Base-by-base conservation (phyloP, 164 flowering plant genomes). In the Piper betle region DNA sequence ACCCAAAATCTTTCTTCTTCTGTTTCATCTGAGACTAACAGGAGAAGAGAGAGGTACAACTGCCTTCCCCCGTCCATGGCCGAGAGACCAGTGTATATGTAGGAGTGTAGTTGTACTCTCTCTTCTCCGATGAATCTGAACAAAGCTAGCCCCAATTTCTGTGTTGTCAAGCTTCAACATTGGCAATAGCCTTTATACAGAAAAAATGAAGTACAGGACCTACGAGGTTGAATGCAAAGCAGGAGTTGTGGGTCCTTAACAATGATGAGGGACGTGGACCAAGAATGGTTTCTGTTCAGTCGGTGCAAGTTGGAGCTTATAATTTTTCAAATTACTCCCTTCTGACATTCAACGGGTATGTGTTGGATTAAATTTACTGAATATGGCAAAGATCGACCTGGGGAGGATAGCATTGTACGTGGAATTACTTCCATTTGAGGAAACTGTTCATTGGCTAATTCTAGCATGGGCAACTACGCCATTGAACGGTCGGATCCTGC, bases 21-120 rank as follows among this genome's bases (percentile, higher is more conserved):
- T 43, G 12, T 43, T n/a, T n/a, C n/a, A 43, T 43, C 50, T 12
- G 58, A 55, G 58, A 55, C 38, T 4, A 33, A 55, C 38, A 20
- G 58, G 58, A 6, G 58, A 55, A 55, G 58, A 55, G 58, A 55
- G 58, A 39, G 38, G 58, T 55, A 55, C 58, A 55, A 39, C 58
- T 55, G 11, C 58, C 33, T 55, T 37, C 38, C 20, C 8, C 58
- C 58, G n/a, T n/a, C n/a, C n/a, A n/a, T n/a, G n/a, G n/a, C n/a
- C n/a, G n/a, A n/a, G n/a, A n/a, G n/a, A n/a, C n/a, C n/a, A n/a
- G n/a, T n/a, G n/a, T n/a, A n/a, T n/a, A n/a, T n/a, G n/a, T n/a
- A n/a, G n/a, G n/a, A n/a, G 58, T 20, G 58, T 20, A 55, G 58
- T 39, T 55, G 58, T 55, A 55, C 58, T 37, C 58, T 55, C 58